Evolutionary conservation across 2,329 filamentous ascomycete genomes (phyloP), one percentile per base, ranked within the genome.

Genomic region (Aspergillus arachidicola): DNA sequence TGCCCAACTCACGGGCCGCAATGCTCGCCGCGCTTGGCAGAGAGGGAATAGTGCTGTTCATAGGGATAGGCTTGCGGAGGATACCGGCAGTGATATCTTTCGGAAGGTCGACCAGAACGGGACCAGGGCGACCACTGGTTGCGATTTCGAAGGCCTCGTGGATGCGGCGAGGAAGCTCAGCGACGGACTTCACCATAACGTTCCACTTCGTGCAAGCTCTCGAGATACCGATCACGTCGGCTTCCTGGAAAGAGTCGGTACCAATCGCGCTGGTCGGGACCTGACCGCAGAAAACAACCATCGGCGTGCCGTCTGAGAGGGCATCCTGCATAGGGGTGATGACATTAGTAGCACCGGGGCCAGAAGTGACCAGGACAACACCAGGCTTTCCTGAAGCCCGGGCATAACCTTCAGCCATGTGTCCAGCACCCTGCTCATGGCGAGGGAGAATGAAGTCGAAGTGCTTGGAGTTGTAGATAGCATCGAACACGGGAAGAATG

Each of bases 91-190:
- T 98, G 69, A 98, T 90, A 81, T 99, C 95, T 82, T 98, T 98
- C 72, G 94, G 95, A 67, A 98, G 84, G 78, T 99, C 95, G 66
- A 99, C 93, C 66, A 99, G 87, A 41, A 98, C 95, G 32, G 95
- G 95, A 28, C 95, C 95, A 16, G 95, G 95, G 56, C 95, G 88
- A 64, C 95, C 95, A 72, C 91, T 95, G 48, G 93, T 98, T 46
- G 95, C 95, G 75, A 98, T 98, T 82, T 98, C 94, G 75, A 98
- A 98, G 56, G 95, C 95, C 82, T 98, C 95, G 78, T 97, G 97
- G 76, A 98, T 98, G 68, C 94, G 88, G 72, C 92, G 88, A 57
- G 95, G 95, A 61, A 99, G 85, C 81, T 99, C 95, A 57, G 92
- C 93, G 60, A 97, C 89, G 78, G 90, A 94, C 86, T 96, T 97